Evolutionary conservation across 495 filamentous ascomycete genomes (phyloP), one percentile per base, ranked within the genome.

Genomic region (Cercophora newfieldiana): DNA sequence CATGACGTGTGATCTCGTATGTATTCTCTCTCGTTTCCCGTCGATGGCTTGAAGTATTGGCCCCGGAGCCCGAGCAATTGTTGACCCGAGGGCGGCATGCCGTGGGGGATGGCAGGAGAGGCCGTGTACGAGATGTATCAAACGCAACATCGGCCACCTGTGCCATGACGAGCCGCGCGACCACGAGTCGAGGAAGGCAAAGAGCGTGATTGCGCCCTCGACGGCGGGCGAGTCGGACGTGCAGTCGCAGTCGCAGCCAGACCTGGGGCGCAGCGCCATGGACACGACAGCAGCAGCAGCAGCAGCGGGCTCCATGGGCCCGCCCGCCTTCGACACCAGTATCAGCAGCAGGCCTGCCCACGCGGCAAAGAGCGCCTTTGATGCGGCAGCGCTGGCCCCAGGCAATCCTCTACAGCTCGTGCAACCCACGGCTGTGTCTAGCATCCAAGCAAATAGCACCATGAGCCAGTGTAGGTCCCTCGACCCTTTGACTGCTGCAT

Each of bases 1-100:
- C 89, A 99, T 99, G 95, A 98, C 96, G 77, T 99, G 95, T 86
- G 96, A 99, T 87, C 91, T 94, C 83, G 94, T 97, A 94, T 86
- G 92, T 88, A 79, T 73, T 79, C 75, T 77, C 77, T 77, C 68
- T 76, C 73, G 71, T 78, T 53, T 33, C 21, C 37, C 31, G 48
- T 44, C 57, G 48, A 54, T 51, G 53, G 56, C 57, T 68, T 51
- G 30, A 62, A 61, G 44, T 44, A 60, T 69, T 63, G 66, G 65
- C 57, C 30, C 54, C 56, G 54, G 30, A 57, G 54, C 22, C 54
- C 31, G 66, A 58, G 30, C 68, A 61, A 57, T 65, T 62, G 57
- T 71, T 76, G 71, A 75, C 71, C 59, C 53, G 63, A 30, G 59
- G 33, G 33, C 49, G 33, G 33, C 49, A 26, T 67, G 49, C n/a